Evolutionary conservation across 2,329 filamentous ascomycete species (phyloP).

Genomic region (Rutstroemia sp.): DNA sequence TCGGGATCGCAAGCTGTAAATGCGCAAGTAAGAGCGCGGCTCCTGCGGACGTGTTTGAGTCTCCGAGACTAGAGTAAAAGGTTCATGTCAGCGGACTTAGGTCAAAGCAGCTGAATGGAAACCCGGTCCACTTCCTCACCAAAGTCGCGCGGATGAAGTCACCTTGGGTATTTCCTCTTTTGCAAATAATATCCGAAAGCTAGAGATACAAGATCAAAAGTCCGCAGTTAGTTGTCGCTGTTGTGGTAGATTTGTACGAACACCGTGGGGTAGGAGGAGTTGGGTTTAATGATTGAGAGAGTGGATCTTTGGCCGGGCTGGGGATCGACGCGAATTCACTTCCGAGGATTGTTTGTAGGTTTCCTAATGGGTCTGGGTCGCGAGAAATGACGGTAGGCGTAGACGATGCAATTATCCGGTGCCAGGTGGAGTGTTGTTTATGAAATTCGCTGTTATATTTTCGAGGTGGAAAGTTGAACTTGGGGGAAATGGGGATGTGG

Average conservation of each 20-base stretch:
- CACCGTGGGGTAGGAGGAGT: conserved; percentile 3
- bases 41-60: background rate
- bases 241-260: conserved; percentile 3
- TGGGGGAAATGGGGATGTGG: no score
- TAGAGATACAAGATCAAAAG: background rate
- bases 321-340: no score
- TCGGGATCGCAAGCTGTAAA: background rate
- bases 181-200: background rate
- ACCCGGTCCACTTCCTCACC: background rate
- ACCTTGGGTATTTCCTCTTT: background rate
- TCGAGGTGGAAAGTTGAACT: no score
- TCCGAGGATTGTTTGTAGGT: no score
- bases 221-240: background rate
- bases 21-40: conserved; percentile 7
- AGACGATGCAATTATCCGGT: no score
- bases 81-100: background rate
- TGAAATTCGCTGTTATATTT: no score
- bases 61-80: background rate
- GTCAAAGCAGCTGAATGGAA: background rate
- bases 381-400: no score
- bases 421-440: no score
- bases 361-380: no score
- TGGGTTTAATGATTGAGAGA: background rate
- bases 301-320: no score
- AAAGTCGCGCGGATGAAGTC: background rate